Base-by-base conservation (phyloP, 176 grass and related monocot genomes). In the Avena insularis region DNA sequence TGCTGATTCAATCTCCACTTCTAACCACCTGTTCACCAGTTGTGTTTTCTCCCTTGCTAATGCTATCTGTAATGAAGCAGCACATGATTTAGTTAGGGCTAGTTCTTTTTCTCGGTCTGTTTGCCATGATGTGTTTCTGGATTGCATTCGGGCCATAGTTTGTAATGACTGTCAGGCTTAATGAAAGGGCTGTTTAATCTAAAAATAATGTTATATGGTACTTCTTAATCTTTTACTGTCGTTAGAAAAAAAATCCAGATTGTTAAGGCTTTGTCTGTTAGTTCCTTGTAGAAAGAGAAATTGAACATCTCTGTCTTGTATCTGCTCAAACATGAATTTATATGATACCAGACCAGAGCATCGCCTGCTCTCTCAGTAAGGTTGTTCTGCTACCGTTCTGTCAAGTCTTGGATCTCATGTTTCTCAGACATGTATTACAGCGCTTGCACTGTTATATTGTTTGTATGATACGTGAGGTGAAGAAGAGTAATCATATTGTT, bases 241-340 rank as follows among this genome's bases (percentile, higher is more conserved):
- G 12, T 59, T 69, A 12, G 38, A 47, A 21, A 56, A 46, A 47
- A 29, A 69, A 23, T 67, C 35, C 16, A 78, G 70, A 35, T 72
- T 40, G 49, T 79, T 57, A 0, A 70, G 0, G 43, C 16, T 74
- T 79, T 68, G 5, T 80, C 66, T 68, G 19, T 73, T 80, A 64
- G 33, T 55, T 84, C 66, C 8, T 31, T 89, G 40, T 79, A 23
- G 50, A 49, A 67, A 43, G 31, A 62, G 19, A 71, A 20, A 31
- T 59, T 49, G 23, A 73, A 38, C 12, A 51, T 51, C 49, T 54
- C 12, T 16, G 51, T 15, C 51, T 54, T 54, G 68, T 33, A 6
- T 75, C 5, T 69, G n/a, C 16, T 51, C 48, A 55, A 85, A 65
- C 8, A 50, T 85, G 27, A 77, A 35, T 12, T 51, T 85, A 65